A percentile compares a stretch with the other conserved stretches of the same genome.
phyloP scores from a whole-genome alignment of 225 moss, liverwort and hornwort species.

The Physcomitrellopsis africana region DNA sequence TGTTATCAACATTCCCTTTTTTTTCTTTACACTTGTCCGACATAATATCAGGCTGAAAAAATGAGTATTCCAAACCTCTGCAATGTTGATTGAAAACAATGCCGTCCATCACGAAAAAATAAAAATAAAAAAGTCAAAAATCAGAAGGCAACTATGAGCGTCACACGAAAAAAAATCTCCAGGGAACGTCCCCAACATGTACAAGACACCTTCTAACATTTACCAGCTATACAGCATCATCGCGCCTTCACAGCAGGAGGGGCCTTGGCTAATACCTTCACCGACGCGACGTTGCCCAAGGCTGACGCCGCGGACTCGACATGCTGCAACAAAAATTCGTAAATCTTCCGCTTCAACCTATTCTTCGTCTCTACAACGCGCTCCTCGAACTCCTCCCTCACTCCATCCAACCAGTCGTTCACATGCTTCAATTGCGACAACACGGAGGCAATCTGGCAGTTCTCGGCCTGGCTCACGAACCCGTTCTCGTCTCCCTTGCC shows the following conservation, averaged over 20 bases:
- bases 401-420: conserved; percentile 69
- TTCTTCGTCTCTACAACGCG: conserved; percentile 43
- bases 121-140: too few relatives aligned
- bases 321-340: conserved; percentile 67
- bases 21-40: too few relatives aligned
- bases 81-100: too few relatives aligned
- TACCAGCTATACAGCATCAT: too few relatives aligned
- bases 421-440: conserved; percentile 67
- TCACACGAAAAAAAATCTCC: too few relatives aligned
- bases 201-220: background rate
- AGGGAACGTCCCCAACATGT: too few relatives aligned
- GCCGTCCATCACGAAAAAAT: too few relatives aligned
- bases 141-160: too few relatives aligned
- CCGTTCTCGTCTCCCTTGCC: conserved; percentile 4
- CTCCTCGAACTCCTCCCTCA: conserved; percentile 42
- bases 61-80: too few relatives aligned
- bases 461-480: conserved; percentile 47
- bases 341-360: conserved; percentile 63
- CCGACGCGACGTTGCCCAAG: conserved; percentile 63
- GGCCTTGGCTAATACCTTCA: conserved; percentile 43
- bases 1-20: too few relatives aligned
- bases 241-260: conserved; percentile 8
- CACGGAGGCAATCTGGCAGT: conserved; percentile 67
- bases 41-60: too few relatives aligned
- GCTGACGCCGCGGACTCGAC: conserved; percentile 76